Conservation (phyloP, 306 rosid genomes). For the Cicer yamashitae region DNA sequence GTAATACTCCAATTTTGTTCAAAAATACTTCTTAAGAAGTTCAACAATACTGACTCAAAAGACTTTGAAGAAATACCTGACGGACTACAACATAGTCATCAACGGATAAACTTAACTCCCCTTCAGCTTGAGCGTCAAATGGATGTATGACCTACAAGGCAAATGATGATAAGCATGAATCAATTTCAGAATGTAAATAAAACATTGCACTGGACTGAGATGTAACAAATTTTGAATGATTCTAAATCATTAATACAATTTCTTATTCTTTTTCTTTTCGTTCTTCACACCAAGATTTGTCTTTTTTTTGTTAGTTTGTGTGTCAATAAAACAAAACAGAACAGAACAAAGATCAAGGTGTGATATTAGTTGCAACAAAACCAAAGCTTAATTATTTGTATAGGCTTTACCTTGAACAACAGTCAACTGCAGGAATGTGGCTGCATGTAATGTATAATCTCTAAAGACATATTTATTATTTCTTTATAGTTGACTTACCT, state of each 20-base stretch:
- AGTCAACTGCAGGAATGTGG: slow-evolving; percentile 33
- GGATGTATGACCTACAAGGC: slow-evolving; percentile 76
- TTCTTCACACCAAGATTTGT: neutral
- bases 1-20: neutral
- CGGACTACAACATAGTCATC: slow-evolving; percentile 82
- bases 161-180: slow-evolving; percentile 34
- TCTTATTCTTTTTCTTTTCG: neutral
- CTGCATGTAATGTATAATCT: slow-evolving; percentile 13
- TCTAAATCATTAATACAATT: neutral
- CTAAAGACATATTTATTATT: slow-evolving; percentile 24
- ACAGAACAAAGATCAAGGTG: slow-evolving; percentile 21
- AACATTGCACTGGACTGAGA: slow-evolving; percentile 6
- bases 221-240: slow-evolving; percentile 23
- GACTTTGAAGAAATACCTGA: slow-evolving; percentile 62
- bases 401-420: slow-evolving; percentile 31
- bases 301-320: neutral
- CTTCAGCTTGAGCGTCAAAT: slow-evolving; percentile 90
- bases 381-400: slow-evolving; percentile 24
- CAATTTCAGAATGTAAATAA: slow-evolving; percentile 16
- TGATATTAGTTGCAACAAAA: slow-evolving; percentile 27
- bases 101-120: slow-evolving; percentile 77
- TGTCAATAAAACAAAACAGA: neutral
- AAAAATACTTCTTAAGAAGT: neutral
- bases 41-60: neutral
- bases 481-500: slow-evolving; percentile 55